Conservation (phyloP, 495 filamentous ascomycete species). For the Xylaria longipes region DNA sequence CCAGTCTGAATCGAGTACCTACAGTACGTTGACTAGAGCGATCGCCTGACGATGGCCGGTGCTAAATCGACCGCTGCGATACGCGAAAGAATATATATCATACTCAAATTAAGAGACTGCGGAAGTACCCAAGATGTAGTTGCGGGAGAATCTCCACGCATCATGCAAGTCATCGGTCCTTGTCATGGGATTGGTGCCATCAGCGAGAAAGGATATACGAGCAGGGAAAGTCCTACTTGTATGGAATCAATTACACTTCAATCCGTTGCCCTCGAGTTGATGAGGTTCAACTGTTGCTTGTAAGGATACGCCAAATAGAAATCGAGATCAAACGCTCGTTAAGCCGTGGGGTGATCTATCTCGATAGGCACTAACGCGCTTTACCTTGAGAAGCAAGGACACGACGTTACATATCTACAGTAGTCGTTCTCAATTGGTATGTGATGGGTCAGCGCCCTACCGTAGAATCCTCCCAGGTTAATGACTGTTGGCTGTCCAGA, state of each 20-base stretch:
- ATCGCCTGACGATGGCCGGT: conserved; percentile 3
- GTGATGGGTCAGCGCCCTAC: neutral
- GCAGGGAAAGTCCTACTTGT: neutral
- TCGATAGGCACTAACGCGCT: neutral
- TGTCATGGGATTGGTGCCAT: neutral
- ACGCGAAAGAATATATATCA: neutral
- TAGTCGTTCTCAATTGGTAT: neutral
- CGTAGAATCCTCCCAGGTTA: neutral
- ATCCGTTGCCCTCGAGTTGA: neutral
- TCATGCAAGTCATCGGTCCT: conserved; percentile 11
- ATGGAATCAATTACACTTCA: neutral
- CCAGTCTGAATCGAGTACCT: neutral
- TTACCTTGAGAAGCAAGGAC: neutral
- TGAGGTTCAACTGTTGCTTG: neutral
- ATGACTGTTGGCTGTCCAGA: neutral
- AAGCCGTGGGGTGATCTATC: neutral
- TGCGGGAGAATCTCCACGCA: neutral
- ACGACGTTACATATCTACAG: conserved; percentile 23
- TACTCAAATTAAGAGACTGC: neutral
- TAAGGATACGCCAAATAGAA: neutral
- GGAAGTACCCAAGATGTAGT: conserved; percentile 3
- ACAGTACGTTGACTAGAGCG: neutral
- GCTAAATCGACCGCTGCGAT: neutral
- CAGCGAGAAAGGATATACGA: neutral
- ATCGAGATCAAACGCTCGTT: conserved; percentile 15